These are phyloP conservation scores for Streptanthus diversifolius DNA, from an alignment of 345 rosid genomes.

Conservation along the genomic window DNA sequence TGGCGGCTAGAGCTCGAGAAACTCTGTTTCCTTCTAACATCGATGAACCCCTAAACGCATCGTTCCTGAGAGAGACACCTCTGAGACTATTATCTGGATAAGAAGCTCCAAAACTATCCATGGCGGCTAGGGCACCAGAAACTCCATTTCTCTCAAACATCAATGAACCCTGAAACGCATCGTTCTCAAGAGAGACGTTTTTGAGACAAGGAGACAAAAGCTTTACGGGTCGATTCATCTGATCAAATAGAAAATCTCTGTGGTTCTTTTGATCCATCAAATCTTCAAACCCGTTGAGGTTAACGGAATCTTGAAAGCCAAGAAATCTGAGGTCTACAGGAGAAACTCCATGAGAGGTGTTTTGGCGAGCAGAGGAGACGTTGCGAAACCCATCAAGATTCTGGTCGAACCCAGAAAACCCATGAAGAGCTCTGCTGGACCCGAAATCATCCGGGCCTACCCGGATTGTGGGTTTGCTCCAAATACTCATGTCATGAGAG, in stretches of 20 bases:
- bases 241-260: constrained; percentile 35
- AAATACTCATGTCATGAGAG: constrained; percentile 32
- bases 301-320: constrained; percentile 31
- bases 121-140: constrained; percentile 28
- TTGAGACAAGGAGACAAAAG: background rate
- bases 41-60: background rate
- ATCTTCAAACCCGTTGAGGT: constrained; percentile 30
- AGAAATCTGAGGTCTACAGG: constrained; percentile 22
- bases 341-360: constrained; percentile 13
- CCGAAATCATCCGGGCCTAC: constrained; percentile 29
- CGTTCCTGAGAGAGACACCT: background rate
- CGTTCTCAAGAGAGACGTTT: background rate
- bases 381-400: constrained; percentile 24
- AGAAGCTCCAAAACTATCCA: constrained; percentile 28
- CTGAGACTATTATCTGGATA: background rate
- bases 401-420: constrained; percentile 8
- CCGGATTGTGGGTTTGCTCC: constrained; percentile 33
- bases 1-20: constrained; percentile 30
- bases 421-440: constrained; percentile 28
- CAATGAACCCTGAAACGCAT: constrained; percentile 9
- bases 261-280: constrained; percentile 18
- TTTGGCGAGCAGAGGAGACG: constrained; percentile 9
- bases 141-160: constrained; percentile 28
- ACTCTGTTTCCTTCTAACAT: constrained; percentile 26
- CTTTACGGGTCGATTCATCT: constrained; percentile 29